These are phyloP conservation scores for Monilinia polystroma DNA, from an alignment of 2,329 filamentous ascomycete species.

Conservation along the genomic window DNA sequence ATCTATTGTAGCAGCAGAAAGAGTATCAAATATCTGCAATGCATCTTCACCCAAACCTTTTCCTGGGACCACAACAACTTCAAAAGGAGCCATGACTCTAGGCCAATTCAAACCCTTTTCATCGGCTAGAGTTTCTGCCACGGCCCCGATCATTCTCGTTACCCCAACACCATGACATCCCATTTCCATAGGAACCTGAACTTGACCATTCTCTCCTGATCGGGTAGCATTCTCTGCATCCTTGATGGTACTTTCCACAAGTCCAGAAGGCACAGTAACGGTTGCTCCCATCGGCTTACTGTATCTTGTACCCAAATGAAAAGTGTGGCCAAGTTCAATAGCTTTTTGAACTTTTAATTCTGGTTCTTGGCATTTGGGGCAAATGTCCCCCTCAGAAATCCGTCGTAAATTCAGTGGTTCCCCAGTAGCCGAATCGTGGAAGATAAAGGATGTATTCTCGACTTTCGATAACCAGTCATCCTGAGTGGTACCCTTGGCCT, in stretches of 20 bases:
- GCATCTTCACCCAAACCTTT: conserved; percentile 50
- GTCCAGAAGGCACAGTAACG: conserved; percentile 48
- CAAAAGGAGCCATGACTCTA: conserved; percentile 78
- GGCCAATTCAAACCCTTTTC: conserved; percentile 83
- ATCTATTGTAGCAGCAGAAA: conserved; percentile 54
- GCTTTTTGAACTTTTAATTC: conserved; percentile 66
- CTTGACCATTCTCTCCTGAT: neutral
- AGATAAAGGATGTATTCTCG: conserved; percentile 30
- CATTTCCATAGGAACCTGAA: conserved; percentile 71
- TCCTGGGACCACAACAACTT: conserved; percentile 64
- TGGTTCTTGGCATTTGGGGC: conserved; percentile 66
- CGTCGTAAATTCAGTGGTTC: conserved; percentile 61
- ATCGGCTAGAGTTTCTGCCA: conserved; percentile 74
- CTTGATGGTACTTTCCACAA: conserved; percentile 27
- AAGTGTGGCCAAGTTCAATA: conserved; percentile 92
- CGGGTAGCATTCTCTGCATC: neutral
- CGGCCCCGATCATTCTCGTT: conserved; percentile 82
- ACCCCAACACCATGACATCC: conserved; percentile 95
- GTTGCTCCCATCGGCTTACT: conserved; percentile 69
- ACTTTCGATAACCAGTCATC: neutral
- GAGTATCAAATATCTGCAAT: conserved; percentile 60
- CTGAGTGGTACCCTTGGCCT: conserved; percentile 12
- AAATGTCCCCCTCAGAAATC: conserved; percentile 66
- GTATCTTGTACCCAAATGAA: conserved; percentile 89
- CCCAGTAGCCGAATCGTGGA: conserved; percentile 42